A percentile compares a stretch with the other conserved stretches of the same genome.
These are phyloP conservation scores for Pythium periplocum DNA, from an alignment of 352 stramenopile species.

Conservation along the genomic window DNA sequence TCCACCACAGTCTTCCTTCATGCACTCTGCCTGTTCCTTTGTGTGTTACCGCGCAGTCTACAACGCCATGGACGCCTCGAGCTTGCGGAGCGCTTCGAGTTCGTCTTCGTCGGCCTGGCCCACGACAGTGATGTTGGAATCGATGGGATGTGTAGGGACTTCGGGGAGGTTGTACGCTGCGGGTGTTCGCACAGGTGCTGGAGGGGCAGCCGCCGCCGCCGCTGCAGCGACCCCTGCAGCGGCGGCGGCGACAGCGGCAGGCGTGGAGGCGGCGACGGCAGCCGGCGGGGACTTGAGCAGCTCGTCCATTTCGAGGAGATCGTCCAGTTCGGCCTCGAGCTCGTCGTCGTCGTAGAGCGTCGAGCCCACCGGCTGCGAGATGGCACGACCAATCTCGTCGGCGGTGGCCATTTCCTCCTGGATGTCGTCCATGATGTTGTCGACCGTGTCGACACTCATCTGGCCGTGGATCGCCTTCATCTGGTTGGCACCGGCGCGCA, in stretches of 20 bases:
- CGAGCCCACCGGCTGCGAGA: slow-evolving; percentile 92
- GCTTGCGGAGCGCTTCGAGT: slow-evolving; percentile 74
- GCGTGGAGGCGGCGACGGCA: too few species aligned
- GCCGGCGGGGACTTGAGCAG: slow-evolving; percentile 63
- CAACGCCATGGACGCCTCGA: slow-evolving; percentile 84
- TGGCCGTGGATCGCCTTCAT: slow-evolving; percentile 95
- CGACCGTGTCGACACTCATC: slow-evolving; percentile 96
- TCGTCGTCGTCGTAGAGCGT: slow-evolving; percentile 93
- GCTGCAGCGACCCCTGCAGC: slow-evolving; percentile 15
- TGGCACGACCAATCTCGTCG: slow-evolving; percentile 92
- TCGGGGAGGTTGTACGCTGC: slow-evolving; percentile 70
- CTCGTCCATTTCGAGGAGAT: slow-evolving; percentile 16
- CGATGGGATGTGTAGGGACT: slow-evolving; percentile 65
- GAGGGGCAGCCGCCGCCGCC: slow-evolving; percentile 14
- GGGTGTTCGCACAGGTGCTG: slow-evolving; percentile 20
- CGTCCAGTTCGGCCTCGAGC: slow-evolving; percentile 90
- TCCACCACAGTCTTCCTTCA: background rate
- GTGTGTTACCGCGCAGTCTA: slow-evolving; percentile 19
- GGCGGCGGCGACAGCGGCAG: slow-evolving; percentile 15
- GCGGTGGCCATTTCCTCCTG: slow-evolving; percentile 96
- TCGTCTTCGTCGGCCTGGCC: slow-evolving; percentile 76
- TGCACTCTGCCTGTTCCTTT: background rate
- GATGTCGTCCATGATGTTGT: slow-evolving; percentile 98
- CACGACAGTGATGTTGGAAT: slow-evolving; percentile 75
- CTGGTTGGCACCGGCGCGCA: slow-evolving; percentile 88